Evolutionary conservation across 441 rosid genomes (phyloP), one percentile per base, ranked within the genome.

Genomic region (Aquilaria agallochum): DNA sequence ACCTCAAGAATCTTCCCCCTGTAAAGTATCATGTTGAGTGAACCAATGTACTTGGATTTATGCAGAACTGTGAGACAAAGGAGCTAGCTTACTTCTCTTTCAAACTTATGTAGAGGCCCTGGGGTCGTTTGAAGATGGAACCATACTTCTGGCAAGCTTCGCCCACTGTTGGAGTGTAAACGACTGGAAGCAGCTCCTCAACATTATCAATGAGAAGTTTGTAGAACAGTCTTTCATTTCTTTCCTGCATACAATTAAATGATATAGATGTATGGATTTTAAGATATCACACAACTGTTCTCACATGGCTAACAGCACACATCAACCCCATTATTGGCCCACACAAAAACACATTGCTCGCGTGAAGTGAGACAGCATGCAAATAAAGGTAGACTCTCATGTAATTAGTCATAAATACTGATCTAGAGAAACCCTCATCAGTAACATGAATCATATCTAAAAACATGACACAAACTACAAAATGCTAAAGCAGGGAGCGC

Each of bases 131-230:
- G 83, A 87, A 90, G 68, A 90, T 87, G 70, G 89, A 78, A 47
- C 90, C 96, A 60, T 83, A 87, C 71, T 83, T 87, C 68, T 87
- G 96, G 64, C 96, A 89, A 72, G 97, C 97, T 74, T 92, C 96
- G 60, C 98, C 98, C 5, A 89, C 96, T 9, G 95, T 89, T 62
- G 96, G 98, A 72, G 96, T 89, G 66, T 92, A 92, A 48, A 87
- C 91, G 53, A 92, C 63, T 5, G 96, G 98, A 44, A 89, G 95
- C 71, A 92, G 74, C 78, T 92, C 98, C 78, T 89, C 98, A 58
- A 92, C 93, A 67, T 92, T 72, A 68, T 92, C 93, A 53, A 92
- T 80, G 46, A 92, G 77, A 58, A 92, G 79, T 84, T 87, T 92
- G 76, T 89, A 92, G 74, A 92, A 92, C 66, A 92, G 71, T 67